A percentile compares a stretch with the other conserved stretches of the same genome.
Evolutionary conservation across 2,329 filamentous ascomycete species (phyloP).

Genomic region (Fusarium sp.): DNA sequence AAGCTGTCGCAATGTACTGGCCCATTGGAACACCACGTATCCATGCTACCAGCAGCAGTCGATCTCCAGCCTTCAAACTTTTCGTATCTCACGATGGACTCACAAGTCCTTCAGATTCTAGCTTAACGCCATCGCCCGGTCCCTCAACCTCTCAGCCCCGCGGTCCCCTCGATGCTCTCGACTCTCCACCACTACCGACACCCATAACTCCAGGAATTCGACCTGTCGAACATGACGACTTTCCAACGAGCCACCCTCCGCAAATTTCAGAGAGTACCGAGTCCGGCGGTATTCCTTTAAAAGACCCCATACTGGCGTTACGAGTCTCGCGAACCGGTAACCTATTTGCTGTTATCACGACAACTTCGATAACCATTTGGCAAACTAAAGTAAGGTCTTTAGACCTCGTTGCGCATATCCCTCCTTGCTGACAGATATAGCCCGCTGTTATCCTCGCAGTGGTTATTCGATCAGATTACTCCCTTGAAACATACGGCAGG

Average conservation of each 20-base stretch:
- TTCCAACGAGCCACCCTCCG: conserved; percentile 39
- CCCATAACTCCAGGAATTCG: conserved; percentile 68
- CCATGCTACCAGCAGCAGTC: conserved; percentile 80
- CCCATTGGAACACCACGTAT: conserved; percentile 85
- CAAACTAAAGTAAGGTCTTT: conserved; percentile 81
- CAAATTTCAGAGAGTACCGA: conserved; percentile 45
- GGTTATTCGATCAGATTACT: conserved; percentile 82
- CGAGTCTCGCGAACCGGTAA: conserved; percentile 83
- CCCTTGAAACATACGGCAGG: conserved; percentile 82
- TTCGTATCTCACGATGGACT: conserved; percentile 72
- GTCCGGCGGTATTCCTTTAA: conserved; percentile 56
- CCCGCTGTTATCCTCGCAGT: conserved; percentile 89
- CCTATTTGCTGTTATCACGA: conserved; percentile 87
- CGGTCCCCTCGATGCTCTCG: conserved; percentile 50
- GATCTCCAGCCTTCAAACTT: conserved; percentile 61
- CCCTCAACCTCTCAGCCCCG: conserved; percentile 39
- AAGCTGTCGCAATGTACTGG: conserved; percentile 80
- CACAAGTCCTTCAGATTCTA: conserved; percentile 48
- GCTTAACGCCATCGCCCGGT: conserved; percentile 31
- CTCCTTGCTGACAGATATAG: conserved; percentile 56
- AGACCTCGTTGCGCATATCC: not conserved
- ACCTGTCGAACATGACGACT: conserved; percentile 66
- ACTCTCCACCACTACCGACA: conserved; percentile 54
- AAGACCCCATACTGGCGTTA: conserved; percentile 78
- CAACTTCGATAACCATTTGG: conserved; percentile 91